Conservation (phyloP, 176 grass and related monocot genomes). For the Echinochloa phyllopogon region DNA sequence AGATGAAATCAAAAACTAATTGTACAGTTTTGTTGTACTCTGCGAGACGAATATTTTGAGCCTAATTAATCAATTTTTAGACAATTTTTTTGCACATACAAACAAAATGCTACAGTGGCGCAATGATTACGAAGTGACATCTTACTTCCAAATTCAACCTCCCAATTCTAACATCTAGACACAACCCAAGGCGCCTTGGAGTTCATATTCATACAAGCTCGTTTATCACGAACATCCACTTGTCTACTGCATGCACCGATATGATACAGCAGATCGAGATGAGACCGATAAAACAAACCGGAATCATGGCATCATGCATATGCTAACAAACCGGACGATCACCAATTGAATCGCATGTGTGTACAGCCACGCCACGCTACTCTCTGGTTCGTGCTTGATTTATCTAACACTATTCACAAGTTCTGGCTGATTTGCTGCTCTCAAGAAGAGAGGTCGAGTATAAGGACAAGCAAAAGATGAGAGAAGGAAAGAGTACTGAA, state of each 20-base stretch:
- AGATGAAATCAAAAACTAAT: no score
- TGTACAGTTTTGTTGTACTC: no score
- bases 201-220: constrained; percentile 3
- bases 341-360: not conserved
- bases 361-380: not conserved
- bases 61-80: no score
- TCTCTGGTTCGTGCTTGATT: not conserved
- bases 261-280: not conserved
- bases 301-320: constrained; percentile 1
- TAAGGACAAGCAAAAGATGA: not conserved
- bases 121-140: no score
- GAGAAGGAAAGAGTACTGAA: not conserved
- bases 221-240: not conserved
- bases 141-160: no score
- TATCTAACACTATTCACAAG: not conserved
- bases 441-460: not conserved
- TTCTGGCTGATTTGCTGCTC: not conserved
- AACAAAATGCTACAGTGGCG: no score
- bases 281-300: not conserved
- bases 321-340: not conserved
- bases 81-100: no score
- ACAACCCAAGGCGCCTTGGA: not conserved
- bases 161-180: no score
- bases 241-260: not conserved
- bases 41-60: no score